Base-by-base conservation (phyloP, 2,329 filamentous ascomycete species). In the Monosporascus sp. region DNA sequence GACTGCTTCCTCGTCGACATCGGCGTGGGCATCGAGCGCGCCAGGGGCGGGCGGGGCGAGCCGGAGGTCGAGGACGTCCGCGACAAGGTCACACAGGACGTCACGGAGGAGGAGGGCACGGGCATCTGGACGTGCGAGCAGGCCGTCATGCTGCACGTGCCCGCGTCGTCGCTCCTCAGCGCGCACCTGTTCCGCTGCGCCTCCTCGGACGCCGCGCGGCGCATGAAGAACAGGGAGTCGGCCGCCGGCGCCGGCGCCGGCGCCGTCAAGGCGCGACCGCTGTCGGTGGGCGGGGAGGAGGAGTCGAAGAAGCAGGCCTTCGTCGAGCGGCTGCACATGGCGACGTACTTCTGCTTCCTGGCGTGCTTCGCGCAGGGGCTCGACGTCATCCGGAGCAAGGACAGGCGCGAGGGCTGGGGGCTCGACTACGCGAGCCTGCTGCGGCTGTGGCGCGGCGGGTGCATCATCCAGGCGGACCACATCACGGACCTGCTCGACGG, bases 51-150 rank as follows among this genome's bases (percentile, higher is more conserved):
- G 3, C 65, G 73, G 5, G 69, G 70, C 14, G 66, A 72, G 50
- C 77, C 80, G 37, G 78, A 88, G 0, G 73, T 89, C 1, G 78
- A 80, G 27, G 74, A 81, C 20, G 78, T 89, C 2, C 77, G 84
- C 50, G 86, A 89, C 67, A 88, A 88, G 63, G 85, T 89, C 1
- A 85, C 88, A 0, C 85, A 89, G 67, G 85, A 88, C 58, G 78
- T 82, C 20, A 82, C 85, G 35, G 77, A 80, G 50, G 80, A 81
- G 41, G 86, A 89, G 65, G 85, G 86, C 0, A 89, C 86, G 0
- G 82, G 84, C 0, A 77, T 81, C 48, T 89, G 84, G 86, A 79
- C 80, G 5, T 79, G 84, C 57, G 78, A 78, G 58, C 80, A 89
- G 63, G 80, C 82, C 0, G 78, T 85, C 7, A 67, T 73, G 4